Evolutionary conservation across 2,329 filamentous ascomycete species (phyloP).

Genomic region (Pseudogymnoascus sp.): DNA sequence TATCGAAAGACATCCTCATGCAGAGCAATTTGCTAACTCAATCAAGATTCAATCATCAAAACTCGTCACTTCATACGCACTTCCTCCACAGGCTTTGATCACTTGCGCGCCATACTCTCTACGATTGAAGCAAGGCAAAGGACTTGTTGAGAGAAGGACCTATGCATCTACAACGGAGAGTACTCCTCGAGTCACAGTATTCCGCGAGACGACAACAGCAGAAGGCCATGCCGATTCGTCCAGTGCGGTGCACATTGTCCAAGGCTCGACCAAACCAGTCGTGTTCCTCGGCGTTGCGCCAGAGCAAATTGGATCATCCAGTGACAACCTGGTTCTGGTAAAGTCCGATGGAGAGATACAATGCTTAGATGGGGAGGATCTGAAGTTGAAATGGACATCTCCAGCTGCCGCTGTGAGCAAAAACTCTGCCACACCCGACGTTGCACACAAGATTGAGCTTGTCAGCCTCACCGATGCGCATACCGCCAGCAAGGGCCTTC

Average conservation of each 20-base stretch:
- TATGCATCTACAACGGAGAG: slow-evolving; percentile 47
- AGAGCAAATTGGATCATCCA: slow-evolving; percentile 6
- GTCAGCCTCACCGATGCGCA: slow-evolving; percentile 26
- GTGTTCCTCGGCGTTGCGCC: slow-evolving; percentile 36
- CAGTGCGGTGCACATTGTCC: slow-evolving; percentile 38
- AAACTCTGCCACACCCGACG: slow-evolving; percentile 29
- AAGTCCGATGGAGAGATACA: slow-evolving; percentile 53
- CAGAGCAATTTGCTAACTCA: slow-evolving; percentile 12
- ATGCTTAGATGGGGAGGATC: slow-evolving; percentile 50
- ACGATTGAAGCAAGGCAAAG: slow-evolving; percentile 35
- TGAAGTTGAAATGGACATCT: slow-evolving; percentile 41
- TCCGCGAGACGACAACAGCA: slow-evolving; percentile 47
- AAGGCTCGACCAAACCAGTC: slow-evolving; percentile 31
- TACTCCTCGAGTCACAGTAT: slow-evolving; percentile 46
- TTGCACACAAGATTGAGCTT: slow-evolving; percentile 26
- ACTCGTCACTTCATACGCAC: slow-evolving; percentile 58
- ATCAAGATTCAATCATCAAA: slow-evolving; percentile 50
- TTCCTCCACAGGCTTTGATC: slow-evolving; percentile 56
- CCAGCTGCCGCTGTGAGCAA: slow-evolving; percentile 29
- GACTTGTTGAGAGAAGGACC: slow-evolving; percentile 48
- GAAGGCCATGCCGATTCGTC: slow-evolving; percentile 46
- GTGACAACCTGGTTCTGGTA: slow-evolving; percentile 43
- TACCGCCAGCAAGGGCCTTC: slow-evolving; percentile 26
- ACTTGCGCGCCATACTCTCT: slow-evolving; percentile 54
- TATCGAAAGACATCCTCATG: not conserved